Evolutionary conservation across 495 filamentous ascomycete genomes (phyloP), one percentile per base, ranked within the genome.

Genomic region (Aspergillus indologenus): DNA sequence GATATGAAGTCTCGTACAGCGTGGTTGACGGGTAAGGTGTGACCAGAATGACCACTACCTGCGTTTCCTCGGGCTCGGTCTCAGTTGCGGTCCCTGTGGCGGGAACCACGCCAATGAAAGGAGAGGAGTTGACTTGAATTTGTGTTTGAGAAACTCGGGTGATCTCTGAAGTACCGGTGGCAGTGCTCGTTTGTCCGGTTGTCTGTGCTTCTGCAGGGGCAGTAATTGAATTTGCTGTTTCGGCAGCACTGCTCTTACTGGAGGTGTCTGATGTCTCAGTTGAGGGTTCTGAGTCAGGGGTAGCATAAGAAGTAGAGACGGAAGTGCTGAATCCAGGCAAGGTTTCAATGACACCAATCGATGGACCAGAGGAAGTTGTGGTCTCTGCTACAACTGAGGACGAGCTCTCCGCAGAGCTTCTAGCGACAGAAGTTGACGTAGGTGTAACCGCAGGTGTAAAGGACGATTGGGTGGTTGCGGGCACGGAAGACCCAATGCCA

Each of bases 1-100:
- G 21, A 19, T 50, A 26, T 22, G 48, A 51, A 1, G 48, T 51
- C 2, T 29, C 48, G 12, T 29, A 24, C 5, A 29, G 23, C 7
- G 23, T 51, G 0, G 23, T 51, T 51, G 48, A 51, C 12, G 43
- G 31, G 44, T 58, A 59, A 15, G 57, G 40, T n/a, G 60, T 59
- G 14, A 53, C 46, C 43, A 58, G 46, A n/a, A 59, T 60, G 4
- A 62, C 46, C 20, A 54, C 26, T 9, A 29, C 15, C 5, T 51
- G 23, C 1, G 24, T 19, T 31, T 12, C 14, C 17, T 17, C 22
- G 17, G 48, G 17, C 23, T 18, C 23, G 5, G 12, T 18, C 0
- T 17, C 18, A 24, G 23, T 51, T 5, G 22, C 14, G 15, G 24
- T 50, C 14, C 7, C 21, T 49, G 21, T 49, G 21, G 14, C 47